phyloP scores from a whole-genome alignment of 164 flowering plant genomes.

The Akebia trifoliata region DNA sequence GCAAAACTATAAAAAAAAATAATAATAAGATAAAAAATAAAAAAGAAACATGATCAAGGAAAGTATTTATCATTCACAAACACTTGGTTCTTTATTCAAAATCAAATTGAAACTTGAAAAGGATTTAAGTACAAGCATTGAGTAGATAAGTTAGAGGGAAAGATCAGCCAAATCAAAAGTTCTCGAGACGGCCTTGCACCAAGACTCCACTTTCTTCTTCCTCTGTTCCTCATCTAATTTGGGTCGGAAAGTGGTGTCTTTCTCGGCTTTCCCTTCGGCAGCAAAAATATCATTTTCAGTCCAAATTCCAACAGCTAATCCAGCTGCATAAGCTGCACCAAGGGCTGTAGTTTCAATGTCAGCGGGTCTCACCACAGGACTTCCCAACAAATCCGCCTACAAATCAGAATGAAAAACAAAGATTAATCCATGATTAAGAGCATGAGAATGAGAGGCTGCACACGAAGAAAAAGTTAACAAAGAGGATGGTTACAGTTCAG shows the following conservation, averaged over 20 bases:
- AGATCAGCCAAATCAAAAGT: constrained; percentile 86
- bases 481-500: no score
- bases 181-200: constrained; percentile 80
- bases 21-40: no score
- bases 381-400: constrained; percentile 80
- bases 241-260: constrained; percentile 42
- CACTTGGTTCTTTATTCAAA: no score
- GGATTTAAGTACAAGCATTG: no score
- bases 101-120: no score
- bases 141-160: no score
- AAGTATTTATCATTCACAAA: no score
- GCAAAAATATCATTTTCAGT: constrained; percentile 51
- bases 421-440: background rate
- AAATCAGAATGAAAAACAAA: background rate
- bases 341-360: constrained; percentile 91
- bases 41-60: no score
- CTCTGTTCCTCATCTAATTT: constrained; percentile 43
- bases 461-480: no score
- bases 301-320: constrained; percentile 84
- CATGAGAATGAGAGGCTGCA: background rate
- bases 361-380: constrained; percentile 76
- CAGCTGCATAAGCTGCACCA: constrained; percentile 96
- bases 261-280: constrained; percentile 36
- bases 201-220: constrained; percentile 67
- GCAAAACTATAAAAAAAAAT: no score